Evolutionary conservation across 2,329 filamentous ascomycete genomes (phyloP), one percentile per base, ranked within the genome.

Genomic region (Colletotrichum orchidophilum): DNA sequence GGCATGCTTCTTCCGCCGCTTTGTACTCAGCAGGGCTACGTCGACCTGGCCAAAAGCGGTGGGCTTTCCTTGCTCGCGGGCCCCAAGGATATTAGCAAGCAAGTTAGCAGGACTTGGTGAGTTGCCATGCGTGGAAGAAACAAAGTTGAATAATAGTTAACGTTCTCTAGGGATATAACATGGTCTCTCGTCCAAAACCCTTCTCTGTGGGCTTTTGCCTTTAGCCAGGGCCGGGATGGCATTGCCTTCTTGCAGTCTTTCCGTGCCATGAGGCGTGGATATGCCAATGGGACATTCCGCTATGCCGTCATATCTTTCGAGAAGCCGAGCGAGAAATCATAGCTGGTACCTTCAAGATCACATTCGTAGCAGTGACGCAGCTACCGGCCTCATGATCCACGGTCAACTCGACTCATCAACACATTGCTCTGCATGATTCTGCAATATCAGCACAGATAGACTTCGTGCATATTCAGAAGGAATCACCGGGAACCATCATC

Each of bases 201-300:
- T 0, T 85, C 87, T 3, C 82, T 91, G 8, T 90, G 88, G 88
- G 86, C 88, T 0, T 90, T 90, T 73, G 88, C 88, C 5, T 84
- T 90, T 52, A 86, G 87, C 26, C 88, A 90, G 74, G 88, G 88
- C 12, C 80, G 88, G 60, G 88, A 91, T 73, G 88, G 87, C 2
- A 84, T 91, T 52, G 87, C 88, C 4, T 91, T 90, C 73, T 78
- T 91, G 68, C 88, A 90, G 76, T 86, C 88, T 1, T 91, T 91
- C 79, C 83, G 88, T 18, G 88, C 88, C 7, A 90, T 90, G 88
- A 81, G 87, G 72, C 82, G 88, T 69, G 88, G 88, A 0, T 90
- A 90, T 75, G 85, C 85, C 0, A 89, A 90, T 69, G 87, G 87
- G 6, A 87, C 83, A 9, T 90, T 91, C 76, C 81, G 85, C 46